Percentiles rank a stretch among this genome's conserved stretches.
Evolutionary conservation across 2,329 filamentous ascomycete genomes (phyloP).

Genomic region (Aureobasidium sp.): DNA sequence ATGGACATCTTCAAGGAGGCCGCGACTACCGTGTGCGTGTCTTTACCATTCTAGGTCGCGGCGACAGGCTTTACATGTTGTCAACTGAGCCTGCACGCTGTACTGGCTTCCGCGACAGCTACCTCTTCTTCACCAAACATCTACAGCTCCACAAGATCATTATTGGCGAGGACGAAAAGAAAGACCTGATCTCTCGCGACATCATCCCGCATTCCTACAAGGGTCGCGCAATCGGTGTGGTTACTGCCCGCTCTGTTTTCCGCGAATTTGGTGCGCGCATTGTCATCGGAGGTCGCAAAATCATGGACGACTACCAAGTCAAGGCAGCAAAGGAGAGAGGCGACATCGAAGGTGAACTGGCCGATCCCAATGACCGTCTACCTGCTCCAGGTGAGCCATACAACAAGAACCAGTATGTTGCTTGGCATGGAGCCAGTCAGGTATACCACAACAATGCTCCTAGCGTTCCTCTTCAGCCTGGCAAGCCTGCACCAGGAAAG

Average conservation of each 20-base stretch:
- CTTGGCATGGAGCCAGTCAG: slow-evolving; percentile 93
- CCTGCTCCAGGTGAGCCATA: slow-evolving; percentile 74
- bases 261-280: slow-evolving; percentile 93
- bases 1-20: slow-evolving; percentile 71
- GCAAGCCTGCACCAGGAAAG: slow-evolving; percentile 68
- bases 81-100: slow-evolving; percentile 96
- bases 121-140: slow-evolving; percentile 98
- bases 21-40: slow-evolving; percentile 93
- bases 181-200: slow-evolving; percentile 87
- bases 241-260: slow-evolving; percentile 93
- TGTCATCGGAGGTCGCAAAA: slow-evolving; percentile 77
- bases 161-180: slow-evolving; percentile 93
- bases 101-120: slow-evolving; percentile 94
- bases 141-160: slow-evolving; percentile 96
- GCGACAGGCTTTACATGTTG: slow-evolving; percentile 88
- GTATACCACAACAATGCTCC: slow-evolving; percentile 79
- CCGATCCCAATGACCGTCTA: slow-evolving; percentile 78
- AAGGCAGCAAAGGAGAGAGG: slow-evolving; percentile 66
- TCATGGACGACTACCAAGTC: slow-evolving; percentile 86
- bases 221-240: slow-evolving; percentile 90
- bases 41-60: slow-evolving; percentile 80
- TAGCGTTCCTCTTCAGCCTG: slow-evolving; percentile 63
- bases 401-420: slow-evolving; percentile 98
- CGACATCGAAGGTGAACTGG: slow-evolving; percentile 77
- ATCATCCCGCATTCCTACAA: slow-evolving; percentile 99